Percentiles rank a stretch among this genome's conserved stretches.
Conservation (phyloP, 2,329 filamentous ascomycete genomes). For the Ascochyta pisi region DNA sequence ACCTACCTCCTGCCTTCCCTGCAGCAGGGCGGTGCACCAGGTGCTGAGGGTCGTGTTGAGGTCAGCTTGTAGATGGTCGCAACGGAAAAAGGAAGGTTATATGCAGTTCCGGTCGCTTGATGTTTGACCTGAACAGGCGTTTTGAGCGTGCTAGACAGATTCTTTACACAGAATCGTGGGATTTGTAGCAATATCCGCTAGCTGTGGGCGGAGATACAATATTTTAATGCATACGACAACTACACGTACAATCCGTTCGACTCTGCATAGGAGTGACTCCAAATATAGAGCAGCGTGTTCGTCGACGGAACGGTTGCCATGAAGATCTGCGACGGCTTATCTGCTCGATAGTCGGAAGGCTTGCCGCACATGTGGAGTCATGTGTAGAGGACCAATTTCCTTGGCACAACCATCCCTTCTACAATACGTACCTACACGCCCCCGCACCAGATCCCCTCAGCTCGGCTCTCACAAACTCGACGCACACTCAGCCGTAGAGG, state of each 20-base stretch:
- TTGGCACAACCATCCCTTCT: not conserved
- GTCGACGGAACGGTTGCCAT: no score
- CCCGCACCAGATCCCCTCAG: no score
- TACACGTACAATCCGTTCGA: conserved; percentile 3
- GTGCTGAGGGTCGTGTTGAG: conserved; percentile 52
- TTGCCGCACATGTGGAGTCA: not conserved
- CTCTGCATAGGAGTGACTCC: no score
- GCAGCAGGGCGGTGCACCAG: conserved; percentile 45
- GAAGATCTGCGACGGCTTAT: not conserved
- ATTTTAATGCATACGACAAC: conserved; percentile 40
- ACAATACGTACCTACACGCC: not conserved
- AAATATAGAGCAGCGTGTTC: no score
- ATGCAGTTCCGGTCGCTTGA: conserved; percentile 34
- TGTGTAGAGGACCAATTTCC: no score
- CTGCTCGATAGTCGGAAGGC: not conserved
- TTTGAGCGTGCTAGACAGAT: conserved; percentile 42
- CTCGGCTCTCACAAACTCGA: not conserved
- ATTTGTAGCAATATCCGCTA: conserved; percentile 44
- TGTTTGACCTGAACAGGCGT: conserved; percentile 37
- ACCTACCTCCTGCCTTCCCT: conserved; percentile 52
- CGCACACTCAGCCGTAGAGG: not conserved
- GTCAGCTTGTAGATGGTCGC: conserved; percentile 47
- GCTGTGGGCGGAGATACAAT: conserved; percentile 40
- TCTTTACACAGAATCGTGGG: conserved; percentile 28
- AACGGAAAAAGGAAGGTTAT: conserved; percentile 34